Evolutionary conservation across 78 protist genomes (phyloP).

Genomic region (Diacronema lutheri): DNA sequence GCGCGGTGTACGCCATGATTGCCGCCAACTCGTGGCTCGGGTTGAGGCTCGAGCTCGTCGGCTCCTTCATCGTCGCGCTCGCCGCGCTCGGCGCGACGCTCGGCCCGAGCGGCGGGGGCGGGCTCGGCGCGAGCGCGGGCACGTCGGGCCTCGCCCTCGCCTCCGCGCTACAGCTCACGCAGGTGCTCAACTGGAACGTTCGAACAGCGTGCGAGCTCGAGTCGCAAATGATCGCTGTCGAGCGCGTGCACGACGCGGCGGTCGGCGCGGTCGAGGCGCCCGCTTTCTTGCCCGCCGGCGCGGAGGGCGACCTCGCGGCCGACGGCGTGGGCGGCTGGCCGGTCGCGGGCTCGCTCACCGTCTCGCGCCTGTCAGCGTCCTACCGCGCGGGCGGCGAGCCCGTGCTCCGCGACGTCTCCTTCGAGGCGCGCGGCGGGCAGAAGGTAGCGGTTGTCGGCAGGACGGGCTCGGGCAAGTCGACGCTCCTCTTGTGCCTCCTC

Average conservation of each 20-base stretch:
- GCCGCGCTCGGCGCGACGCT: neutral
- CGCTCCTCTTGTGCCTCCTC: neutral
- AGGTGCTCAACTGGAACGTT: neutral
- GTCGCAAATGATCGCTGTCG: neutral
- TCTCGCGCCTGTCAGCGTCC: conserved; percentile 2
- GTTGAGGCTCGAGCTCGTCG: conserved; percentile 25
- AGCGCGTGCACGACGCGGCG: neutral
- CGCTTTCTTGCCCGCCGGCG: neutral
- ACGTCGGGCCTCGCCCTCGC: neutral
- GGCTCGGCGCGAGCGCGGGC: neutral
- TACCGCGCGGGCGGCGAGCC: neutral
- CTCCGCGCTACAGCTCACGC: neutral
- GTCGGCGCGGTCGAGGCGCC: neutral
- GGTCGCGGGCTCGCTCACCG: neutral
- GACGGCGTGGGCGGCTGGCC: neutral
- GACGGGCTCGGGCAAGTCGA: conserved; percentile 43
- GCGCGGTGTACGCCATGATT: neutral
- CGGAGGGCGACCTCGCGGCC: neutral
- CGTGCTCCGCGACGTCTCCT: conserved; percentile 1
- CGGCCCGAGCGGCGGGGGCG: neutral
- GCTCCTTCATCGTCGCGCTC: neutral
- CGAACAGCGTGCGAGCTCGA: conserved; percentile 5
- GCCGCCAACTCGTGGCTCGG: conserved; percentile 24
- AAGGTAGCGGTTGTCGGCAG: conserved; percentile 33
- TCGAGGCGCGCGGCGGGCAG: conserved; percentile 19